Evolutionary conservation across 805 yeast genomes (phyloP).

Genomic region (Pichia gijzeniarum): DNA sequence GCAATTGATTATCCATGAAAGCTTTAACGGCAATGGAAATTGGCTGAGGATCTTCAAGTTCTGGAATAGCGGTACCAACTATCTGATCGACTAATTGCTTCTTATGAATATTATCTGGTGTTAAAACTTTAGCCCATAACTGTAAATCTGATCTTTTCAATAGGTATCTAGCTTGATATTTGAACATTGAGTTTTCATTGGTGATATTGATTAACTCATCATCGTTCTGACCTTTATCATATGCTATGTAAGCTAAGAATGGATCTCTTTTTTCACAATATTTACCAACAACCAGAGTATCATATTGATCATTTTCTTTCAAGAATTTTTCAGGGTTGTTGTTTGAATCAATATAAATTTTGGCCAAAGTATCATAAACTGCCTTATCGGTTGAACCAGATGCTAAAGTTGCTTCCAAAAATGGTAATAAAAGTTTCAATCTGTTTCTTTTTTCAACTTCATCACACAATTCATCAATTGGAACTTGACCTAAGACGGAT

Average conservation of each 20-base stretch:
- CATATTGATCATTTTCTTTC: constrained; percentile 83
- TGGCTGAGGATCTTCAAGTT: constrained; percentile 86
- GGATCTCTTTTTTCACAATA: constrained; percentile 99
- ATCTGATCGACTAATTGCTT: constrained; percentile 91
- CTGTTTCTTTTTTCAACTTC: constrained; percentile 98
- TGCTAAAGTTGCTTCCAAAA: constrained; percentile 80
- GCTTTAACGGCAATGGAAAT: constrained; percentile 91
- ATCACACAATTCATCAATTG: constrained; percentile 77
- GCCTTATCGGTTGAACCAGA: constrained; percentile 87
- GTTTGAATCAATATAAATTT: constrained; percentile 95
- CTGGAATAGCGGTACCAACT: constrained; percentile 94
- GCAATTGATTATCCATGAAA: constrained; percentile 91
- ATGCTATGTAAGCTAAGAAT: constrained; percentile 93
- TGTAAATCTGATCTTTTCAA: constrained; percentile 78
- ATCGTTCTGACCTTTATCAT: constrained; percentile 91
- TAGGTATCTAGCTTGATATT: constrained; percentile 96
- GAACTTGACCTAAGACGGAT: constrained; percentile 91
- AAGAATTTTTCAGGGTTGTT: constrained; percentile 96
- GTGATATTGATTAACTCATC: constrained; percentile 85
- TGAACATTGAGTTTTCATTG: constrained; percentile 96
- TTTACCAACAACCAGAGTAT: constrained; percentile 92
- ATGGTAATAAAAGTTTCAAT: constrained; percentile 84
- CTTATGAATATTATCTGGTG: constrained; percentile 74
- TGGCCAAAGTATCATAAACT: constrained; percentile 90
- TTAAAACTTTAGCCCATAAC: constrained; percentile 77